A percentile compares a stretch with the other conserved stretches of the same genome.
Conservation (phyloP, 2,329 filamentous ascomycete species). For the Aspergillus felis region DNA sequence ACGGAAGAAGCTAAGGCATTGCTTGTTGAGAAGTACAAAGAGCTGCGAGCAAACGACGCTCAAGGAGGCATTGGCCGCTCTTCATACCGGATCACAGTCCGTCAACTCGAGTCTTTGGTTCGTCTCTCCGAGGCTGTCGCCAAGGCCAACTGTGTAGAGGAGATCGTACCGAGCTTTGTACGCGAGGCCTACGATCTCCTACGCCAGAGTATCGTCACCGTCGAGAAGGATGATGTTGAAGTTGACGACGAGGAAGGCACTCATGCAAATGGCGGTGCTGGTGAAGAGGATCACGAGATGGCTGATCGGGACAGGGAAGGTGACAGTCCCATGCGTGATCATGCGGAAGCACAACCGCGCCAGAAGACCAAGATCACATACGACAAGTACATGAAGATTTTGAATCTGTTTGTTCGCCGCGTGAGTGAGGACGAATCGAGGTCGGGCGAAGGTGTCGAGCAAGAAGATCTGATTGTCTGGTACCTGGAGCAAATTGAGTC, state of each 20-base stretch:
- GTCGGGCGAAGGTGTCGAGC: conserved; percentile 76
- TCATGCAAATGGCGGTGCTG: conserved; percentile 45
- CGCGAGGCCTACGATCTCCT: conserved; percentile 88
- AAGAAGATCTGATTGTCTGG: conserved; percentile 78
- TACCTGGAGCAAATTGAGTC: conserved; percentile 89
- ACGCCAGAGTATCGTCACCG: conserved; percentile 91
- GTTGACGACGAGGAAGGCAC: conserved; percentile 76
- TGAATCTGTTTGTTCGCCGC: conserved; percentile 77
- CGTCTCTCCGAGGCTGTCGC: conserved; percentile 96
- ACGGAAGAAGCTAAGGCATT: conserved; percentile 79
- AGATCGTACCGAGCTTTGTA: conserved; percentile 80
- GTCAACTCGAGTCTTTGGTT: conserved; percentile 94
- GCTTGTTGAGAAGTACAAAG: conserved; percentile 91
- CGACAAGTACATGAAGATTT: conserved; percentile 88
- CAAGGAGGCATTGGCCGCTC: conserved; percentile 92
- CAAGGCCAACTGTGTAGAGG: conserved; percentile 93
- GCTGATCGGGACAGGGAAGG: conserved; percentile 46
- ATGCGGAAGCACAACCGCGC: conserved; percentile 46
- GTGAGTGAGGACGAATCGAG: conserved; percentile 77
- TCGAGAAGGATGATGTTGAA: conserved; percentile 96
- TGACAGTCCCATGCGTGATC: conserved; percentile 53
- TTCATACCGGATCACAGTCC: conserved; percentile 94
- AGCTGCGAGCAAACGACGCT: conserved; percentile 85
- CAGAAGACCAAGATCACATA: conserved; percentile 86
- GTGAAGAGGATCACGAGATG: conserved; percentile 50